Evolutionary conservation across 2,329 filamentous ascomycete species (phyloP).

Genomic region (Pestalotiopsis sp.): DNA sequence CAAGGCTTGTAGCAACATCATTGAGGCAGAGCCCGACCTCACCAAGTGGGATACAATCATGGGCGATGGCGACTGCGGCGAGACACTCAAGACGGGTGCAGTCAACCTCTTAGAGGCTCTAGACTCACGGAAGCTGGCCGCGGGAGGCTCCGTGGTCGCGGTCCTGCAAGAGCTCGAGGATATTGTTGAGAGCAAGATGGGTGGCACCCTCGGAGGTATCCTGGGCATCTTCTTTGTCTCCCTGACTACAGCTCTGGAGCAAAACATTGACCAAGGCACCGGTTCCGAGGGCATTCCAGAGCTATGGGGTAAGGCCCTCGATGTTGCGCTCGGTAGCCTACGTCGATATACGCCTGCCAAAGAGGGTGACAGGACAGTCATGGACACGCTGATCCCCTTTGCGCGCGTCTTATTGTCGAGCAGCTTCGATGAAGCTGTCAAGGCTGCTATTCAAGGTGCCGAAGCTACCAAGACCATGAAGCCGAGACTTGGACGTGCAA

Average conservation of each 20-base stretch:
- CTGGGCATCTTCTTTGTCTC: constrained; percentile 49
- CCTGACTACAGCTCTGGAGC: constrained; percentile 34
- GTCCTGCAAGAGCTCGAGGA: constrained; percentile 51
- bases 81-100: constrained; percentile 58
- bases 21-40: constrained; percentile 61
- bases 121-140: constrained; percentile 35
- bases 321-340: constrained; percentile 45
- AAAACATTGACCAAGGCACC: constrained; percentile 30
- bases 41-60: constrained; percentile 64
- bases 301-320: constrained; percentile 44
- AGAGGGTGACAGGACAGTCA: constrained; percentile 56
- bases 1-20: constrained; percentile 50
- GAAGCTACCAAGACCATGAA: constrained; percentile 65
- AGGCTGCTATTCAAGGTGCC: constrained; percentile 59
- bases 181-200: constrained; percentile 58
- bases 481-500: constrained; percentile 65
- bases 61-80: constrained; percentile 67
- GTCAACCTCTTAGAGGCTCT: constrained; percentile 47
- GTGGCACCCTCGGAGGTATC: constrained; percentile 35
- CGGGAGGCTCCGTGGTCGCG: constrained; percentile 44
- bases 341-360: constrained; percentile 54
- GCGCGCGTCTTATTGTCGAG: constrained; percentile 45
- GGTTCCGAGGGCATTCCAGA: constrained; percentile 31
- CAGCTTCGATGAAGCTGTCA: constrained; percentile 56
- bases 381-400: constrained; percentile 58